phyloP scores from a whole-genome alignment of 164 flowering plant genomes.

The Magnolia officinalis region DNA sequence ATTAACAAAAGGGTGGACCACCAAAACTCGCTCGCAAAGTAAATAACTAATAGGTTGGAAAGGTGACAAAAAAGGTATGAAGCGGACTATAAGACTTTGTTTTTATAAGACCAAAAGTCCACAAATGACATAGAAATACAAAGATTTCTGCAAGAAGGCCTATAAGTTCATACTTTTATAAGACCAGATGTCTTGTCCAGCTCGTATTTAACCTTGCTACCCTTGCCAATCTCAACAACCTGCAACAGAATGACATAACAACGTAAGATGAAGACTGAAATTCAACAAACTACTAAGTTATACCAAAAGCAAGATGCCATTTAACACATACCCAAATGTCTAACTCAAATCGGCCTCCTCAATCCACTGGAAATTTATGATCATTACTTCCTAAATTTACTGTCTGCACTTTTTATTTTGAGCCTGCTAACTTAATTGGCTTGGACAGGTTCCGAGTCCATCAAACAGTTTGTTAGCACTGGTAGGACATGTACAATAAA shows the following conservation, averaged over 20 bases:
- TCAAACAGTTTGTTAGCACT: too few relatives aligned
- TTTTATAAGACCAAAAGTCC: neutral
- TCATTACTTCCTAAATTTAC: too few relatives aligned
- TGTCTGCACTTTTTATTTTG: too few relatives aligned
- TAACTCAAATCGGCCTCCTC: neutral
- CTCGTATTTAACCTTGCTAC: conserved; percentile 92
- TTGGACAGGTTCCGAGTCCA: too few relatives aligned
- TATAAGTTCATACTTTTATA: conserved; percentile 41
- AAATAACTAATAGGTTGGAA: too few relatives aligned
- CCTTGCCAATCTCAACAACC: conserved; percentile 87
- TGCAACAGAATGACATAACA: conserved; percentile 18
- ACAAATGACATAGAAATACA: conserved; percentile 2
- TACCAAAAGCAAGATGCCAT: neutral
- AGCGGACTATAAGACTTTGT: neutral
- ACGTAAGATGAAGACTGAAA: neutral
- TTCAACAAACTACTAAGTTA: too few relatives aligned
- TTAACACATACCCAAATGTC: neutral
- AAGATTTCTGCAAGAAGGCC: neutral
- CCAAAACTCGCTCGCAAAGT: too few relatives aligned
- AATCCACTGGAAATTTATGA: too few relatives aligned
- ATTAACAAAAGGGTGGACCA: too few relatives aligned
- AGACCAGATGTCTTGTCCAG: conserved; percentile 84
- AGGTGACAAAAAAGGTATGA: too few relatives aligned
- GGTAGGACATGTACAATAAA: too few relatives aligned
- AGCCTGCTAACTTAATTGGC: too few relatives aligned